Conservation (phyloP, 306 rosid species). For the Cicer chorassanicum region DNA sequence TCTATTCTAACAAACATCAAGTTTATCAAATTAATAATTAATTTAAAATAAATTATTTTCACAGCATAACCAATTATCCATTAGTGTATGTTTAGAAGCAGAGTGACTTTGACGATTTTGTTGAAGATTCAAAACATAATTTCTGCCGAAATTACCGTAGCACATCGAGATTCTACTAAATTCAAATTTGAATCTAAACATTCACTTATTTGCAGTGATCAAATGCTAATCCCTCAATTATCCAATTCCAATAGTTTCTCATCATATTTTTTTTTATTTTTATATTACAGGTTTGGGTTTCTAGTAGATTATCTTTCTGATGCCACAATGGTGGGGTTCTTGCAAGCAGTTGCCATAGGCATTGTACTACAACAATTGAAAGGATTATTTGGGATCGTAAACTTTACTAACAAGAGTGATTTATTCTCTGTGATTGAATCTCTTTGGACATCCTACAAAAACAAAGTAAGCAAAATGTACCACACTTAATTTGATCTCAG, state of each 20-base stretch:
- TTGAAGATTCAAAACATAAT: too few relatives aligned
- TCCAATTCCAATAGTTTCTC: not conserved
- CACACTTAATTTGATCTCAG: not conserved
- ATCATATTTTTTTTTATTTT: not conserved
- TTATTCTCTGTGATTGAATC: conserved; percentile 53
- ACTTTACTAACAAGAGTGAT: conserved; percentile 55
- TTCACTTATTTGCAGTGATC: not conserved
- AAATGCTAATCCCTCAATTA: not conserved
- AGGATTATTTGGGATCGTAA: conserved; percentile 58
- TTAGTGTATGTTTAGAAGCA: too few relatives aligned
- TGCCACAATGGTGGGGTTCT: conserved; percentile 61
- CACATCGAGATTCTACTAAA: not conserved
- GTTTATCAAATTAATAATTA: too few relatives aligned
- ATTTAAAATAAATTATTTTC: too few relatives aligned
- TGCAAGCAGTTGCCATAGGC: conserved; percentile 64
- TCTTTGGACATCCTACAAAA: conserved; percentile 50
- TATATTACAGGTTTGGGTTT: conserved; percentile 51
- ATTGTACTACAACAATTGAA: conserved; percentile 68
- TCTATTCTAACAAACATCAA: too few relatives aligned
- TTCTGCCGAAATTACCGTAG: too few relatives aligned
- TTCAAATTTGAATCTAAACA: not conserved
- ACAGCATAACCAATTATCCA: too few relatives aligned
- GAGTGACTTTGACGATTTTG: too few relatives aligned
- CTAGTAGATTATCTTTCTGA: conserved; percentile 64
- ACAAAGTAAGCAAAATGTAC: conserved; percentile 39